These are phyloP conservation scores for Suhomyces yuchorum DNA, from an alignment of 1,139 yeast species.

Conservation along the genomic window DNA sequence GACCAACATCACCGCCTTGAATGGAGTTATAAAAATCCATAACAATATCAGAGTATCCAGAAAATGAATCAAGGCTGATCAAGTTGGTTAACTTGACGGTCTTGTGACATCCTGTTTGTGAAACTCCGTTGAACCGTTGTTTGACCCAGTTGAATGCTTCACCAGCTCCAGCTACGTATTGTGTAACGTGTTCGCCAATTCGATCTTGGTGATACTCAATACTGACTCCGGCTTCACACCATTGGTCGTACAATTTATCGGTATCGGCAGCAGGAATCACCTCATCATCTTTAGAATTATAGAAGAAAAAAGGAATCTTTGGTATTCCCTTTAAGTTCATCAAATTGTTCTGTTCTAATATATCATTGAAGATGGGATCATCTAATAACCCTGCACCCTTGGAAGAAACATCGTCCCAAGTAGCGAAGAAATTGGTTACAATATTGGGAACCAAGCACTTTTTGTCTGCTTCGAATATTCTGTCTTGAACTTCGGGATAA, in stretches of 20 bases:
- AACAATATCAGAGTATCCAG: not conserved
- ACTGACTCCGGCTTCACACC: constrained; percentile 20
- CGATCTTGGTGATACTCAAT: constrained; percentile 21
- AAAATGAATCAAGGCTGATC: not conserved
- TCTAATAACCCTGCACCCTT: constrained; percentile 1
- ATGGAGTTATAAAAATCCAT: not conserved
- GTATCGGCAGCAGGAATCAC: constrained; percentile 21
- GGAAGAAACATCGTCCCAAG: constrained; percentile 1
- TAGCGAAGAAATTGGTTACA: not conserved
- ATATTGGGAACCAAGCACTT: constrained; percentile 2
- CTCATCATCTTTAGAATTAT: constrained; percentile 34
- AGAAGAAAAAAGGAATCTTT: constrained; percentile 35
- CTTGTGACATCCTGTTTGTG: constrained; percentile 9
- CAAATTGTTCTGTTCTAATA: constrained; percentile 2
- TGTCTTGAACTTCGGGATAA: not conserved
- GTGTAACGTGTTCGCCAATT: constrained; percentile 22
- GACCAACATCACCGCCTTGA: not conserved
- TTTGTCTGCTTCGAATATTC: not conserved
- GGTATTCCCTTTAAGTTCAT: constrained; percentile 22
- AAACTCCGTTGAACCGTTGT: constrained; percentile 5
- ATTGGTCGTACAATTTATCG: constrained; percentile 17
- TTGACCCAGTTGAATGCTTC: constrained; percentile 21
- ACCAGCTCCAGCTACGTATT: constrained; percentile 18
- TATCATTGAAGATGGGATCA: not conserved
- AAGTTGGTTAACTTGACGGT: not conserved